Evolutionary conservation across 768 basidiomycete species (phyloP).

Genomic region (Phlegmacium glaucopus): DNA sequence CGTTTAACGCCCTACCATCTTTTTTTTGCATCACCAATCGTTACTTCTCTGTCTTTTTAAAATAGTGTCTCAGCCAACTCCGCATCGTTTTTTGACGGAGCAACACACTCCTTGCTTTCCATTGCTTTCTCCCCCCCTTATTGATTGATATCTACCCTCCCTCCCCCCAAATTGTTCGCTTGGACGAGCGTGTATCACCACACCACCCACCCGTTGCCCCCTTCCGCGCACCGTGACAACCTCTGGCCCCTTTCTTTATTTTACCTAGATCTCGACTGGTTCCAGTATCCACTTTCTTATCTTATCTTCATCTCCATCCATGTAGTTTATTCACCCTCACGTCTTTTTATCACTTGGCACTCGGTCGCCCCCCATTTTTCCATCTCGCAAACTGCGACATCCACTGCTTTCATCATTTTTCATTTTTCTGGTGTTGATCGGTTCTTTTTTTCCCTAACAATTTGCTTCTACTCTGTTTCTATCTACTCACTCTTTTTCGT

Average conservation of each 20-base stretch:
- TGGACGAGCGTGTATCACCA: conserved; percentile 35
- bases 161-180: conserved; percentile 29
- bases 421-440: conserved; percentile 4
- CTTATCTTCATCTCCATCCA: conserved; percentile 1
- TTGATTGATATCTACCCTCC: background rate
- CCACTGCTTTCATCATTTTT: background rate
- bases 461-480: background rate
- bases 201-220: conserved; percentile 1
- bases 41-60: too few relatives aligned
- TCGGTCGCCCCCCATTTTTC: too few relatives aligned
- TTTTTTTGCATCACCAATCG: background rate
- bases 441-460: background rate
- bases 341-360: background rate
- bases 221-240: background rate
- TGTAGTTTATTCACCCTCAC: background rate
- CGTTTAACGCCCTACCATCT: background rate
- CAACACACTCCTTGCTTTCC: background rate
- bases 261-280: background rate
- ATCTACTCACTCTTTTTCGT: conserved; percentile 1
- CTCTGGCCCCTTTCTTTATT: background rate
- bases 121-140: background rate
- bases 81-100: background rate
- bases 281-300: background rate
- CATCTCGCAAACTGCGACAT: too few relatives aligned
- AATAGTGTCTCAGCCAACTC: background rate